These are phyloP conservation scores for Lasiosphaeria miniovina DNA, from an alignment of 495 filamentous ascomycete species.

Conservation along the genomic window DNA sequence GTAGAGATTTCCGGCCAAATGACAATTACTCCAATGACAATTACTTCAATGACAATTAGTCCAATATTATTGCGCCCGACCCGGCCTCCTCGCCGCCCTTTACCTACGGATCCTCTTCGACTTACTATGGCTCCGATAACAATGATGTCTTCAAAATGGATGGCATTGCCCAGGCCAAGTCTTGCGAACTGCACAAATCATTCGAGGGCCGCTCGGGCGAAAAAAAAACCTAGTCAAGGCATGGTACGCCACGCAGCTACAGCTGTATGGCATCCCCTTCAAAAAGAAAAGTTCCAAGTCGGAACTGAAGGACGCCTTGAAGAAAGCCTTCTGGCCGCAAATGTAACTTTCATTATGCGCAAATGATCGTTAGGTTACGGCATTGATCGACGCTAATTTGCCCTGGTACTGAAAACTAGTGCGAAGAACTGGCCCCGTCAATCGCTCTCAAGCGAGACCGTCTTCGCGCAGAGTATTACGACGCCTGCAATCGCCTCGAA, in stretches of 20 bases:
- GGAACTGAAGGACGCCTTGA: constrained; percentile 4
- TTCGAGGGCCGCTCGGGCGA: background rate
- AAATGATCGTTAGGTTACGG: too few relatives aligned
- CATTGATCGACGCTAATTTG: background rate
- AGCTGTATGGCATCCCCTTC: constrained; percentile 19
- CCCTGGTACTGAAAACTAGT: background rate
- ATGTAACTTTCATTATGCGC: background rate
- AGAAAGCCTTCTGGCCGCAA: background rate
- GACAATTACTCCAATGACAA: too few relatives aligned
- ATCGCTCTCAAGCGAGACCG: background rate
- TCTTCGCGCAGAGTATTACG: constrained; percentile 3
- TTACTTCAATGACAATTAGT: too few relatives aligned
- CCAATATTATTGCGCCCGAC: background rate
- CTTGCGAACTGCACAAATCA: background rate
- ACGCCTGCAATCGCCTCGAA: background rate
- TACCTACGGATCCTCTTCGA: constrained; percentile 1
- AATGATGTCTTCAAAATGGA: constrained; percentile 7
- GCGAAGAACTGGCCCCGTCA: background rate
- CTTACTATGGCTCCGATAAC: background rate
- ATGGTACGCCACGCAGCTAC: constrained; percentile 22
- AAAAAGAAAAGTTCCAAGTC: constrained; percentile 1
- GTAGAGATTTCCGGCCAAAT: too few relatives aligned
- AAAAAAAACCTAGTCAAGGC: constrained; percentile 10
- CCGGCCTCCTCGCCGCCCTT: background rate
- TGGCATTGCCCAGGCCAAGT: constrained; percentile 3